Percentiles rank a stretch among this genome's conserved stretches.
Conservation (phyloP, 257 asterid genomes). For the Anisodus acutangulus region DNA sequence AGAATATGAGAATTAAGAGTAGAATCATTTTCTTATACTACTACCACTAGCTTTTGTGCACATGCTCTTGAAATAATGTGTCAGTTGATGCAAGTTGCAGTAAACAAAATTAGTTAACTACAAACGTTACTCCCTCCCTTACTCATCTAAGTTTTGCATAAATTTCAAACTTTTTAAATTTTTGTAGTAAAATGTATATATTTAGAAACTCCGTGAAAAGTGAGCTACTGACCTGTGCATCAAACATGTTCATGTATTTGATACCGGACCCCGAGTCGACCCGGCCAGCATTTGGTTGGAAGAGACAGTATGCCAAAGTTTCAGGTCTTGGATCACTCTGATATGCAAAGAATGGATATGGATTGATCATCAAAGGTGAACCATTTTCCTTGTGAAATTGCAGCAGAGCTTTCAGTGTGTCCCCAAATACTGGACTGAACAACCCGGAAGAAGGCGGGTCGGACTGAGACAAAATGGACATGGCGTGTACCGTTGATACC, state of each 20-base stretch:
- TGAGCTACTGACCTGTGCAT: constrained; percentile 75
- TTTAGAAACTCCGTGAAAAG: neutral
- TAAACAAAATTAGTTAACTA: neutral
- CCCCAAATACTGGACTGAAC: constrained; percentile 54
- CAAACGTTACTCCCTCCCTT: neutral
- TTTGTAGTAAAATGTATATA: neutral
- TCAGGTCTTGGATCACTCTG: constrained; percentile 87
- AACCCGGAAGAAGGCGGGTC: constrained; percentile 90
- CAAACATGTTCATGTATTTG: constrained; percentile 98
- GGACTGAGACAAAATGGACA: constrained; percentile 79
- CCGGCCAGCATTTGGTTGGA: constrained; percentile 92
- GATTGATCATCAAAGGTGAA: constrained; percentile 91
- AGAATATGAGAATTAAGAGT: neutral
- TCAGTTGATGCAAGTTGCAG: neutral
- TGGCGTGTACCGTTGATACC: constrained; percentile 89
- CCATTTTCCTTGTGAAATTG: constrained; percentile 67
- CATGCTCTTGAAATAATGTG: neutral
- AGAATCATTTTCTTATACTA: neutral
- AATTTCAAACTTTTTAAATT: neutral
- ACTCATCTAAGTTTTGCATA: no score
- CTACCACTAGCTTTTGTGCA: neutral
- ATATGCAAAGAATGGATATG: constrained; percentile 93
- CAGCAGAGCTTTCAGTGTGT: constrained; percentile 63
- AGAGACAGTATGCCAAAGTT: constrained; percentile 83
- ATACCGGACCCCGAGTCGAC: constrained; percentile 69